Evolutionary conservation across 2,329 filamentous ascomycete genomes (phyloP).

Genomic region (Lachnellula hyalina): DNA sequence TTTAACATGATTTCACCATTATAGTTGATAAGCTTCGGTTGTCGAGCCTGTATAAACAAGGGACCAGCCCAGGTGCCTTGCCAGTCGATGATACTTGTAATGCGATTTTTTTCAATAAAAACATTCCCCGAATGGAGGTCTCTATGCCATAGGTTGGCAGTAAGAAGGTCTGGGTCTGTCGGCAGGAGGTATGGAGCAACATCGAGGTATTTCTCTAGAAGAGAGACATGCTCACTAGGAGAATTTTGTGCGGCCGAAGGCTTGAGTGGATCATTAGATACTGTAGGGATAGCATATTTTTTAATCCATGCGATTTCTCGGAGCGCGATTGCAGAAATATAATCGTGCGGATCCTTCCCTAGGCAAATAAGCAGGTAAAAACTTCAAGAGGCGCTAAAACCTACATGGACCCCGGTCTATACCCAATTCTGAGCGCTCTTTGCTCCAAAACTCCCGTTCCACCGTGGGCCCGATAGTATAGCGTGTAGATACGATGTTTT

Average conservation of each 20-base stretch:
- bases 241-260: conserved; percentile 26
- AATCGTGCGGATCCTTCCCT: conserved; percentile 33
- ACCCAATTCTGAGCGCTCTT: conserved; percentile 30
- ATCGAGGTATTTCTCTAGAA: conserved; percentile 33
- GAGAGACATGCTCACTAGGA: conserved; percentile 29
- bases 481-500: conserved; percentile 27
- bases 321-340: conserved; percentile 29
- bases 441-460: conserved; percentile 32
- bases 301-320: conserved; percentile 33
- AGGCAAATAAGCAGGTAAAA: conserved; percentile 3
- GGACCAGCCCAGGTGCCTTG: conserved; percentile 11
- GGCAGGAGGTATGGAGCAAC: conserved; percentile 29
- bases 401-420: conserved; percentile 38
- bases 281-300: conserved; percentile 24
- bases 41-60: conserved; percentile 20
- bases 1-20: conserved; percentile 27
- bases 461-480: conserved; percentile 36
- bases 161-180: conserved; percentile 18
- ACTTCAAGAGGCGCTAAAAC: conserved; percentile 10
- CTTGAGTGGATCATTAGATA: conserved; percentile 21
- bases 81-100: conserved; percentile 38
- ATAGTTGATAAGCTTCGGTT: conserved; percentile 29
- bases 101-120: conserved; percentile 33
- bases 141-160: conserved; percentile 35
- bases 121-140: conserved; percentile 36